phyloP scores from a whole-genome alignment of 2,329 filamentous ascomycete species.

The Chalara sp. region DNA sequence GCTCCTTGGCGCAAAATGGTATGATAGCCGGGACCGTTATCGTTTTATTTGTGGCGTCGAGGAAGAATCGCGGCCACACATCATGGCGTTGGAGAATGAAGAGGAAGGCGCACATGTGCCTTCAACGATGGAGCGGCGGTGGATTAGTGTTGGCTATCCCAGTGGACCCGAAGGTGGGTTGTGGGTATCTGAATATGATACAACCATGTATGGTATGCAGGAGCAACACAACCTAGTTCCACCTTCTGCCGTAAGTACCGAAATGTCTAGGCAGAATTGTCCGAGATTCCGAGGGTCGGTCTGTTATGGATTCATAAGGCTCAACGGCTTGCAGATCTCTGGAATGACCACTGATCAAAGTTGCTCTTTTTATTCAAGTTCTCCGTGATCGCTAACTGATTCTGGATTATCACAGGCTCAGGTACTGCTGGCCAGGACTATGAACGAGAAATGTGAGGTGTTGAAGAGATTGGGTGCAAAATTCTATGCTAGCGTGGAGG shows the following conservation, averaged over 20 bases:
- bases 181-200: conserved; percentile 10
- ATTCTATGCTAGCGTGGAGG: conserved; percentile 3
- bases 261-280: too few relatives aligned
- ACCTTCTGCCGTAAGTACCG: neutral
- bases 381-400: too few relatives aligned
- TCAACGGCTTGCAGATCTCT: too few relatives aligned
- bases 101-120: neutral
- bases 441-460: conserved; percentile 10
- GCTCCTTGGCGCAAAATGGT: neutral
- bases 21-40: neutral
- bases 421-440: conserved; percentile 9
- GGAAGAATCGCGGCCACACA: neutral
- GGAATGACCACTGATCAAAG: too few relatives aligned
- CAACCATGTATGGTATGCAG: conserved; percentile 3
- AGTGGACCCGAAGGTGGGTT: neutral
- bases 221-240: conserved; percentile 8
- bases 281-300: too few relatives aligned
- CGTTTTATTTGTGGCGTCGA: neutral
- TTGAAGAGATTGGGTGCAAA: conserved; percentile 5
- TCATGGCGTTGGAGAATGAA: neutral
- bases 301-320: too few relatives aligned
- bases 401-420: neutral
- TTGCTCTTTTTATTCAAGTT: too few relatives aligned
- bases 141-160: neutral
- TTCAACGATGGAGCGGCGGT: neutral